Evolutionary conservation across 768 basidiomycete species (phyloP).

Genomic region (Candolleomyces aberdarensis): DNA sequence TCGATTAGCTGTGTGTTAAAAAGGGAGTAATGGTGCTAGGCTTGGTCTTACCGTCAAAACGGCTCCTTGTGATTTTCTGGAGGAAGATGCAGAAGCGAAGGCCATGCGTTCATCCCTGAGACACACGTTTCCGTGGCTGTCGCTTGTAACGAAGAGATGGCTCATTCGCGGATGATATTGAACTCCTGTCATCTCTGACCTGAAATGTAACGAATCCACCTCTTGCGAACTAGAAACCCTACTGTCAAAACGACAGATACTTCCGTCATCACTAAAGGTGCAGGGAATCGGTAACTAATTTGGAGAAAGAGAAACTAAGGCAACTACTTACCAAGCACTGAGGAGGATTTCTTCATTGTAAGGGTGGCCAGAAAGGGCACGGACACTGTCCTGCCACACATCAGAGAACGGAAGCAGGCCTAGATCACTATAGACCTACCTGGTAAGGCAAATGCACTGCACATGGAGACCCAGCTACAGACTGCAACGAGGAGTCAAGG

Average conservation of each 20-base stretch:
- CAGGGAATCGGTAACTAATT: neutral
- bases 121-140: slow-evolving; percentile 54
- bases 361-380: slow-evolving; percentile 65
- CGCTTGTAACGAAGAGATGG: slow-evolving; percentile 66
- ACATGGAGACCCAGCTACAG: slow-evolving; percentile 7
- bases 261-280: slow-evolving; percentile 62
- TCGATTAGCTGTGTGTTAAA: slow-evolving; percentile 2
- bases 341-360: slow-evolving; percentile 64
- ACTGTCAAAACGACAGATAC: slow-evolving; percentile 59
- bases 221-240: slow-evolving; percentile 41
- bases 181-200: slow-evolving; percentile 58
- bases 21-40: neutral
- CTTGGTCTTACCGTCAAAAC: slow-evolving; percentile 46
- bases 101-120: slow-evolving; percentile 74
- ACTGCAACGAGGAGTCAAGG: slow-evolving; percentile 21
- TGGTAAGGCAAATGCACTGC: slow-evolving; percentile 16
- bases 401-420: neutral
- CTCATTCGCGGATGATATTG: slow-evolving; percentile 68
- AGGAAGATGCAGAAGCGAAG: slow-evolving; percentile 46
- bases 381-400: slow-evolving; percentile 54
- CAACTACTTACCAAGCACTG: slow-evolving; percentile 54
- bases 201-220: slow-evolving; percentile 45
- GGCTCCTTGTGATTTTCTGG: slow-evolving; percentile 43
- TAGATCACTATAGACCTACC: slow-evolving; percentile 11
- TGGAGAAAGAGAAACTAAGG: slow-evolving; percentile 12